These are phyloP conservation scores for Diutina rugosa DNA, from an alignment of 1,139 yeast genomes.

Conservation along the genomic window DNA sequence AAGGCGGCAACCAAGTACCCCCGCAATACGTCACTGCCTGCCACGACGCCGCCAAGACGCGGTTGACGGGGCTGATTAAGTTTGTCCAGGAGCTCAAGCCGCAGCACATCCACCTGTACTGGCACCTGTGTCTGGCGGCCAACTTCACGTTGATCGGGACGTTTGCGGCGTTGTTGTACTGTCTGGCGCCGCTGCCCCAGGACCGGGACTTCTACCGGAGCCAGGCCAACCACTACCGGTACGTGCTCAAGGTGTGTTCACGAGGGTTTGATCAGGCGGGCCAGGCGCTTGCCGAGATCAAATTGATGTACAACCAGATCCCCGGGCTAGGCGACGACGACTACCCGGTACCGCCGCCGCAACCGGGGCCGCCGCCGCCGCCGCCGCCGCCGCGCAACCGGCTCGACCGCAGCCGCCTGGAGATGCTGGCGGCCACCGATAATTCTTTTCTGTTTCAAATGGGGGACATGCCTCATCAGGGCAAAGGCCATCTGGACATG, in stretches of 20 bases:
- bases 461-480: neutral
- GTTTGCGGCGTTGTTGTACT: slow-evolving; percentile 67
- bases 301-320: slow-evolving; percentile 48
- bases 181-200: slow-evolving; percentile 44
- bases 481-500: neutral
- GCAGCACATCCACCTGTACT: slow-evolving; percentile 75
- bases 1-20: slow-evolving; percentile 30
- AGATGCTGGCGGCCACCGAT: neutral
- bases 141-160: slow-evolving; percentile 75
- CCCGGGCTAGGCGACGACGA: slow-evolving; percentile 48
- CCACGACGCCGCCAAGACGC: slow-evolving; percentile 70
- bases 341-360: neutral
- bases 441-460: neutral
- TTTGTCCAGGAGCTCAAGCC: slow-evolving; percentile 64
- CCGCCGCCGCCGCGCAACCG: neutral
- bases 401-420: neutral
- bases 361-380: neutral
- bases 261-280: slow-evolving; percentile 67
- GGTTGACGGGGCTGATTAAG: slow-evolving; percentile 71
- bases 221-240: slow-evolving; percentile 60
- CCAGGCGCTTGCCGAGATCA: slow-evolving; percentile 55
- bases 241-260: slow-evolving; percentile 60
- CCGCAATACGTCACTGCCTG: slow-evolving; percentile 55
- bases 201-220: slow-evolving; percentile 55
- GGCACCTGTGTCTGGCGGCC: slow-evolving; percentile 75